Percentiles rank a stretch among this genome's conserved stretches.
phyloP scores from a whole-genome alignment of 2,329 filamentous ascomycete genomes.

The Sclerotinia sclerotiorum region DNA sequence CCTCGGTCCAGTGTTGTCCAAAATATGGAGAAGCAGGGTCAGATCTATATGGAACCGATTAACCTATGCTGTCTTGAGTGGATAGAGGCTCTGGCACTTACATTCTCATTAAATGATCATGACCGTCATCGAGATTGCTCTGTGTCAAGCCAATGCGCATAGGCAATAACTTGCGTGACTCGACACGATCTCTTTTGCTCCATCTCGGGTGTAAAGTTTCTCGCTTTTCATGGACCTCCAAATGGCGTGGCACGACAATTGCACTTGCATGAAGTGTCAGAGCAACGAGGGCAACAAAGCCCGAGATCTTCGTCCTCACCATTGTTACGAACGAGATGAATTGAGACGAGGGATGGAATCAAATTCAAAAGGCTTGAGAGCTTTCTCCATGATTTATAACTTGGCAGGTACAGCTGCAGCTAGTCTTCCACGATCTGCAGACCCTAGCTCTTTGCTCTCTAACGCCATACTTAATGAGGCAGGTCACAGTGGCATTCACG shows the following conservation, averaged over 20 bases:
- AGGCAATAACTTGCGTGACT: conserved; percentile 31
- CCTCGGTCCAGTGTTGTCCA: conserved; percentile 41
- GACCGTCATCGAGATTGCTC: conserved; percentile 31
- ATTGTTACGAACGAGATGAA: neutral
- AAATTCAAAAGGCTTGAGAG: neutral
- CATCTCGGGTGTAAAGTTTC: conserved; percentile 29
- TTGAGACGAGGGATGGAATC: neutral
- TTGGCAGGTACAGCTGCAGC: conserved; percentile 19
- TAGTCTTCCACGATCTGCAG: conserved; percentile 18
- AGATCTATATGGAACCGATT: conserved; percentile 29
- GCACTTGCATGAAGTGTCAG: conserved; percentile 21
- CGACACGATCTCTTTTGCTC: conserved; percentile 32
- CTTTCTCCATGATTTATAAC: conserved; percentile 14
- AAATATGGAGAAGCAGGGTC: conserved; percentile 37
- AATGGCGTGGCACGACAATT: conserved; percentile 26
- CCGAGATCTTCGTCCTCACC: conserved; percentile 9
- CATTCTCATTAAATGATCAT: conserved; percentile 35
- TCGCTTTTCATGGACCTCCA: conserved; percentile 35
- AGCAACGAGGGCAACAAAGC: conserved; percentile 15
- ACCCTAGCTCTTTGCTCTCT: conserved; percentile 10
- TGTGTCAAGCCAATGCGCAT: conserved; percentile 36
- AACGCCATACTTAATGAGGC: conserved; percentile 15
- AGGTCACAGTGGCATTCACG: neutral
- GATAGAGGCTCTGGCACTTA: conserved; percentile 32
- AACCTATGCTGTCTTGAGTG: neutral